These are phyloP conservation scores for Pleurotus citrinopileatus DNA, from an alignment of 768 basidiomycete genomes.

Conservation along the genomic window DNA sequence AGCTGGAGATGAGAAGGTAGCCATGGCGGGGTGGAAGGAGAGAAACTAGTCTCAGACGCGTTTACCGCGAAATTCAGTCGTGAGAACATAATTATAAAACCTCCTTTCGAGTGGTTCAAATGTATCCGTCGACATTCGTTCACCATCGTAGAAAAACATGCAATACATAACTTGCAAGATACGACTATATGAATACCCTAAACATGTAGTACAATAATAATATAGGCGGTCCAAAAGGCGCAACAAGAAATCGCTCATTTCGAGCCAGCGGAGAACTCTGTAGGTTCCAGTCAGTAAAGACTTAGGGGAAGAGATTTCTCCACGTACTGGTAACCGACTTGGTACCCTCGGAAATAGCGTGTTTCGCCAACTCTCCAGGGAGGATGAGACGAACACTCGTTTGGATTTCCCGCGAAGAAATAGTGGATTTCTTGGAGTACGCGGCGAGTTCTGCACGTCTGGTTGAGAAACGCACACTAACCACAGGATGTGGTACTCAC, in stretches of 20 bases:
- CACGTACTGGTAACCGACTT: conserved; percentile 54
- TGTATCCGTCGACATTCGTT: background rate
- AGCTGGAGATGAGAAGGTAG: conserved; percentile 3
- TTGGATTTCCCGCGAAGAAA: conserved; percentile 98
- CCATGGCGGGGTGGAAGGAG: background rate
- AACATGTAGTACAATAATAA: conserved; percentile 9
- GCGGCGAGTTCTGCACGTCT: conserved; percentile 89
- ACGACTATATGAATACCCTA: conserved; percentile 1
- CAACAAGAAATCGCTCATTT: background rate
- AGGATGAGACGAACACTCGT: conserved; percentile 94
- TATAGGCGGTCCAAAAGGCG: conserved; percentile 2
- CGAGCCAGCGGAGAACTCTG: conserved; percentile 8
- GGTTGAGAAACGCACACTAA: no score
- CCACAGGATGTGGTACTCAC: no score
- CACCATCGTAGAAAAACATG: background rate
- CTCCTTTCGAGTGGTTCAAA: no score
- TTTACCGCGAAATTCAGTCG: background rate
- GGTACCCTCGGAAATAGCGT: conserved; percentile 94
- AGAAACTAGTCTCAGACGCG: background rate
- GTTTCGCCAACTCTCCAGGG: conserved; percentile 96
- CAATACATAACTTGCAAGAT: background rate
- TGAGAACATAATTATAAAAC: background rate
- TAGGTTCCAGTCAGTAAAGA: background rate
- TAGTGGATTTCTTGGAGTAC: conserved; percentile 99
- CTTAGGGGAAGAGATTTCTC: conserved; percentile 8